Evolutionary conservation across 768 basidiomycete genomes (phyloP), one percentile per base, ranked within the genome.

Genomic region (Tephrocybe rancida): DNA sequence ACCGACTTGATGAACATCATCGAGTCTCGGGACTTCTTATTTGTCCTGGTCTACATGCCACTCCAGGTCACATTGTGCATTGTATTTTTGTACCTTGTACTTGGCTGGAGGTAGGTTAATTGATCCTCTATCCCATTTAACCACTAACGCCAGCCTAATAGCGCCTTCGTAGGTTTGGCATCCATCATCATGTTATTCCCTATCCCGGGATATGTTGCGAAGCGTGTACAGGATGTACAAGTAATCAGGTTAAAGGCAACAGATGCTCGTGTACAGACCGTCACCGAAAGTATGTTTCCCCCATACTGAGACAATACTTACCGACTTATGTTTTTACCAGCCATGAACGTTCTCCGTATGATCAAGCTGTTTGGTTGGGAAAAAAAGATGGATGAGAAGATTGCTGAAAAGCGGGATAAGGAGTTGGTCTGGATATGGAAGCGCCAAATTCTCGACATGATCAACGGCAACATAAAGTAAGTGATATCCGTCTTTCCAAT

Each of bases 361-460:
- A 73, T 88, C 63, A 89, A 90, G 67, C 70, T 89, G 37, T 88
- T 90, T 59, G 88, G 77, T 7, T 81, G 88, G 79, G 78, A 85
- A 75, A 75, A 78, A 52, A 76, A 80, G 43, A 78, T 87, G 62
- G 71, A 78, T 21, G 64, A 75, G 11, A 74, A 75, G 45, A 72
- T 92, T 42, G 68, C 75, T 19, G 75, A 76, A 26, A 82, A 82
- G 59, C 78, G 89, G 54, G 79, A 85, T 39, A 77, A 78, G 3
- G 90, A 92, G 65, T 67, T 92, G 14, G 52, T 60, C 3, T 78
- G 75, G 66, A 70, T 86, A 37, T 79, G 76, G 73, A 80, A 78
- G 60, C 67, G 76, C 38, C 79, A 83, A 61, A 60, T 86, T 25
- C 68, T 83, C 16, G 74, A 76, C 26, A 60, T 88, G 14, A 57